Evolutionary conservation across 495 filamentous ascomycete genomes (phyloP).

Genomic region (Penicillium cosmopolitanum): DNA sequence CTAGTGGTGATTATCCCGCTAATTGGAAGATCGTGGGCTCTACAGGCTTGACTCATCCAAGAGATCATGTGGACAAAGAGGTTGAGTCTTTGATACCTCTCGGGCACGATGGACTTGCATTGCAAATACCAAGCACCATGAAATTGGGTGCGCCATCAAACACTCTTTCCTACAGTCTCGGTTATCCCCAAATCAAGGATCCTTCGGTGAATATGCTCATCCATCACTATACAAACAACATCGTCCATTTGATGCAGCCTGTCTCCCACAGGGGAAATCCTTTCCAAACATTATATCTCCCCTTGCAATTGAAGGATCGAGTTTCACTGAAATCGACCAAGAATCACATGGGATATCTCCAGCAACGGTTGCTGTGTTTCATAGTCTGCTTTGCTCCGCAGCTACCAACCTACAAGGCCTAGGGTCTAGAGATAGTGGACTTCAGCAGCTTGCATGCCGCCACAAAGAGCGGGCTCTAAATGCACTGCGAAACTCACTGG

Average conservation of each 20-base stretch:
- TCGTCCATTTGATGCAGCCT: slow-evolving; percentile 1
- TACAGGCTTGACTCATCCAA: not conserved
- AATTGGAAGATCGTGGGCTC: too few relatives aligned
- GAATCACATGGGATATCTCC: not conserved
- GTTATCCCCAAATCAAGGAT: not conserved
- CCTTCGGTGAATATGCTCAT: not conserved
- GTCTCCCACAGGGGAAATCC: not conserved
- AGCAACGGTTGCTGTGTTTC: not conserved
- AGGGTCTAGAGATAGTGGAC: not conserved
- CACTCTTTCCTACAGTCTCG: not conserved
- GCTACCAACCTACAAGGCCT: not conserved
- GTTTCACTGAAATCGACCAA: not conserved
- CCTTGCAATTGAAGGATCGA: not conserved
- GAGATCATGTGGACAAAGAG: not conserved
- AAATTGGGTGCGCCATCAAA: not conserved
- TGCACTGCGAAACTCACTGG: not conserved
- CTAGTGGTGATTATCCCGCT: too few relatives aligned
- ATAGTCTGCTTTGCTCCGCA: not conserved
- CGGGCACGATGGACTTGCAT: not conserved
- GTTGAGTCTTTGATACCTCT: not conserved
- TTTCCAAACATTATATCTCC: not conserved
- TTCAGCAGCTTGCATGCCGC: not conserved
- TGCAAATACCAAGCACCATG: not conserved
- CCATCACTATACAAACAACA: not conserved
- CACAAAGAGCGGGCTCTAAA: not conserved